Base-by-base conservation (phyloP, 1,284 basidiomycete genomes). In the Pseudomicrostroma phylloplanum region DNA sequence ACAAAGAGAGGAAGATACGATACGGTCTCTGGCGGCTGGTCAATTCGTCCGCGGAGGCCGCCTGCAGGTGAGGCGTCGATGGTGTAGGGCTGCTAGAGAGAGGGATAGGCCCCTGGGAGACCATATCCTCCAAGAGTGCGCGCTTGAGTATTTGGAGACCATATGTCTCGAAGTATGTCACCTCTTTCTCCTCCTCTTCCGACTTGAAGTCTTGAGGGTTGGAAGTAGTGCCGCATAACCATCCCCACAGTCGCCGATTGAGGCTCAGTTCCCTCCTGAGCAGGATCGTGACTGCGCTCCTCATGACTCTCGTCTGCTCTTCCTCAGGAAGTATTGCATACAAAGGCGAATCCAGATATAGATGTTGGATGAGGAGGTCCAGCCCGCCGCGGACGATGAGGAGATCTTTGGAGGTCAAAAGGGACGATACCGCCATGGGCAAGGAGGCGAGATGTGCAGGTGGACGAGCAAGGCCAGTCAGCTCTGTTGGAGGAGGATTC, bases 1-100 rank as follows among this genome's bases (percentile, higher is more conserved):
- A 82, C 17, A 98, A 80, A 0, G 92, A 93, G 30, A 97, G 87
- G 78, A 96, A 94, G 55, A 97, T 89, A 80, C 93, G 93, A 84
- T 92, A 97, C 0, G 96, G 91, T 17, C 89, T 68, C 63, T 81
- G 85, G 0, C 88, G 86, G 65, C 89, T 88, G 0, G 87, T 83
- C 64, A 88, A 86, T 7, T 19, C 51, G 4, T 19, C 51, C 6
- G 51, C 25, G 7, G 26, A 19, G 21, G n/a, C 25, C 7, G 21
- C 2, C 6, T 2, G 15, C 13, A 6, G 4, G 26, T 19, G 21
- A 21, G 43, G 43, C 4, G 43, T 48, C 21, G 12, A 48, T 48
- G 43, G 17, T 3, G 43, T 4, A 4, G 15, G 43, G 43, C 43
- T 13, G 43, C 21, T 17, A 3, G 43, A 17, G 17, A n/a, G 43